Evolutionary conservation across 2,329 filamentous ascomycete genomes (phyloP), one percentile per base, ranked within the genome.

Genomic region (Epichloe elymi): DNA sequence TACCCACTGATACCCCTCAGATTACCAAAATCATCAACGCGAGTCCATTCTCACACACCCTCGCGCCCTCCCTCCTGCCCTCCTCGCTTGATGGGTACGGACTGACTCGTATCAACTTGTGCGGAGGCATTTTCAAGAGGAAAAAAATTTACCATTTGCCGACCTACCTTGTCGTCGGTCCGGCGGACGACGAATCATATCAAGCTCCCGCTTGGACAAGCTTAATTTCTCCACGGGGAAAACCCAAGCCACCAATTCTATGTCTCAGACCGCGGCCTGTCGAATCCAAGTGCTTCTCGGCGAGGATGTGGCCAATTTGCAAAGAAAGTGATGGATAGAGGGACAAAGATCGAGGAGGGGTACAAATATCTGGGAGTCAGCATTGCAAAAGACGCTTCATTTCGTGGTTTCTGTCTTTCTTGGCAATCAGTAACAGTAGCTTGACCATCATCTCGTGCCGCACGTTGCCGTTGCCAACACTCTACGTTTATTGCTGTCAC

Each of bases 181-280:
- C 53, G 53, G 48, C 53, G 41, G n/a, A 35, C 26, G 43, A 48
- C 53, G 43, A 52, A 54, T 52, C 20, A 36, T 7, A 30, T 4
- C 19, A n/a, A 30, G 12, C 8, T 19, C 30, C 37, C 33, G 17
- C 46, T 19, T 3, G 12, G 35, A 49, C 7, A 41, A 19, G 14
- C 30, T 46, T 38, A 11, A 17, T 41, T 19, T 45, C 36, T 39
- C 50, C 50, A 39, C 14, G 41, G 50, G 45, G 45, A 43, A 51
- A 26, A 23, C 5, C 44, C 19, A 12, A 41, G n/a, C 37, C 46
- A 39, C 20, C 23, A 40, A 30, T 30, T 30, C 26, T 11, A 30
- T 26, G 26, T 10, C 26, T 26, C 26, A 8, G 2, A 26, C 26
- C 26, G 26, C 26, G 26, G 26, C 10, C 26, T 8, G 26, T 10